These are phyloP conservation scores for Forsythia suspensa DNA, from an alignment of 257 asterid genomes.

Conservation along the genomic window DNA sequence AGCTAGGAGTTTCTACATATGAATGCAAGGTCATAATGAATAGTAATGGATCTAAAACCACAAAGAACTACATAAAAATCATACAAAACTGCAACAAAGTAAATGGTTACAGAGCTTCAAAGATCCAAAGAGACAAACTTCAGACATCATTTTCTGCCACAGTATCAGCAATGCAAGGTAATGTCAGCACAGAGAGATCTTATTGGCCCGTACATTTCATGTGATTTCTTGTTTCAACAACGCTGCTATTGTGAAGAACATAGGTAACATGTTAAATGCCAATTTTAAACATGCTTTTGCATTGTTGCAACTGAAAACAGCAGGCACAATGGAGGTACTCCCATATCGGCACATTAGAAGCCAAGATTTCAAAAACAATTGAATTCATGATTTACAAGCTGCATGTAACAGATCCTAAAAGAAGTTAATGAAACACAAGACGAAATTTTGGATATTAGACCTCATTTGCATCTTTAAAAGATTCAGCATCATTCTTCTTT, in stretches of 20 bases:
- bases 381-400: neutral
- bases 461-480: constrained; percentile 96
- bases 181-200: neutral
- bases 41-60: neutral
- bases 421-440: neutral
- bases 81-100: constrained; percentile 6
- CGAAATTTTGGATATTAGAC: constrained; percentile 34
- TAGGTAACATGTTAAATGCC: neutral
- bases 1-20: constrained; percentile 1
- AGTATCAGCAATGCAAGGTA: neutral
- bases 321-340: neutral
- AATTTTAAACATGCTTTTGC: neutral
- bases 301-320: constrained; percentile 5
- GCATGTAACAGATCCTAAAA: neutral
- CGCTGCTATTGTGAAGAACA: neutral
- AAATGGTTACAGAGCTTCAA: neutral
- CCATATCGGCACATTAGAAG: neutral
- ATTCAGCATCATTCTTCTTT: constrained; percentile 55
- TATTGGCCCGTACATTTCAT: neutral
- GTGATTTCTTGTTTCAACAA: neutral
- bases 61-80: neutral
- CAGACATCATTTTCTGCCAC: neutral
- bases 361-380: neutral
- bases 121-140: neutral
- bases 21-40: neutral